Evolutionary conservation across 2,329 filamentous ascomycete genomes (phyloP).

Genomic region (Penicillium fuscoglaucum): DNA sequence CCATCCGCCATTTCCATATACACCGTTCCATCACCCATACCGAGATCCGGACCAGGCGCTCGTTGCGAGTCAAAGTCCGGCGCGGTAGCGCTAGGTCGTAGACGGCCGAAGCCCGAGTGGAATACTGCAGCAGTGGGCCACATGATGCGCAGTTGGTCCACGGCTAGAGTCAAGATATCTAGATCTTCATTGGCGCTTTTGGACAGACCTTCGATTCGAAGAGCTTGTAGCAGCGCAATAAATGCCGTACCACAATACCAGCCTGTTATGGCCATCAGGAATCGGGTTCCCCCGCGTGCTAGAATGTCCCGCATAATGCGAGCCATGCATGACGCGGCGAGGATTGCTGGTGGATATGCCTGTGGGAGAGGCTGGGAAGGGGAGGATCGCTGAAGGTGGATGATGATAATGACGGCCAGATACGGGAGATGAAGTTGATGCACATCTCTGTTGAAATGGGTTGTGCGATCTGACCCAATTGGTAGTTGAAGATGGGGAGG

Average conservation of each 20-base stretch:
- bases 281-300: slow-evolving; percentile 41
- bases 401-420: slow-evolving; percentile 1
- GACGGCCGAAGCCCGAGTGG: slow-evolving; percentile 22
- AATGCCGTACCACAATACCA: slow-evolving; percentile 49
- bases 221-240: slow-evolving; percentile 44
- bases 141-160: slow-evolving; percentile 37
- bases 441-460: background rate
- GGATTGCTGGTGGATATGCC: slow-evolving; percentile 39
- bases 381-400: slow-evolving; percentile 41
- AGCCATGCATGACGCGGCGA: slow-evolving; percentile 43
- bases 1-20: slow-evolving; percentile 19
- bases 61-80: slow-evolving; percentile 8
- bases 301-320: slow-evolving; percentile 44
- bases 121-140: slow-evolving; percentile 43
- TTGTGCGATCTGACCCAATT: slow-evolving; percentile 10
- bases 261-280: slow-evolving; percentile 47
- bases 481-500: slow-evolving; percentile 38
- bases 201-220: slow-evolving; percentile 34
- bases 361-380: slow-evolving; percentile 41
- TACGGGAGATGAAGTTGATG: slow-evolving; percentile 1
- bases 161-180: slow-evolving; percentile 33
- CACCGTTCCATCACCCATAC: slow-evolving; percentile 12
- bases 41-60: slow-evolving; percentile 12
- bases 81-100: slow-evolving; percentile 30
- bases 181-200: slow-evolving; percentile 37